Evolutionary conservation across 371 early-diverging fungal genomes (phyloP), one percentile per base, ranked within the genome.

Genomic region (Sporodiniella umbellata): DNA sequence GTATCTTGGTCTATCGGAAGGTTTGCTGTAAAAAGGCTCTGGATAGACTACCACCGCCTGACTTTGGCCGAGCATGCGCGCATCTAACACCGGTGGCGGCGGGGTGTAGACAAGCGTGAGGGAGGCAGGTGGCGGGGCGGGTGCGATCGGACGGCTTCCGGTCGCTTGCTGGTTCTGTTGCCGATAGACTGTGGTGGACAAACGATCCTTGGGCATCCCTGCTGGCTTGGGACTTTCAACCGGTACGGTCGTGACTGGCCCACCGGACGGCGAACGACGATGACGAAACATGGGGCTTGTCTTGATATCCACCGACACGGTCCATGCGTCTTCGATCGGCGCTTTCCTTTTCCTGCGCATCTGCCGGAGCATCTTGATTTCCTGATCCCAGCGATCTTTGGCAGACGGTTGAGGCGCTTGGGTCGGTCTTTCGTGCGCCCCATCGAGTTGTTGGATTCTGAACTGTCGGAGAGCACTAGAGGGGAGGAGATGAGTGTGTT

Each of bases 21-120:
- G 77, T 28, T 84, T 69, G 8, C 82, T 79, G 45, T 79, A 92
- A 26, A 66, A 79, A 0, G 93, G 90, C 26, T 78, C 79, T 21
- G 66, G 68, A 33, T 89, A 83, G 0, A 70, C 54, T 4, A 70
- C 53, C n/a, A n/a, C n/a, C n/a, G n/a, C n/a, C n/a, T n/a, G n/a
- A n/a, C n/a, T n/a, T n/a, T n/a, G n/a, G n/a, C n/a, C n/a, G n/a
- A n/a, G n/a, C n/a, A n/a, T n/a, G n/a, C n/a, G n/a, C n/a, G n/a
- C n/a, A n/a, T n/a, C n/a, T n/a, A n/a, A n/a, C n/a, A n/a, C n/a
- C n/a, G n/a, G n/a, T n/a, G n/a, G n/a, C n/a, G n/a, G n/a, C n/a
- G n/a, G n/a, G n/a, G n/a, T n/a, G n/a, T n/a, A n/a, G n/a, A n/a
- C n/a, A n/a, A n/a, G n/a, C n/a, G n/a, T n/a, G n/a, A n/a, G n/a